Evolutionary conservation across 345 rosid genomes (phyloP), one percentile per base, ranked within the genome.

Genomic region (Populus simonii): DNA sequence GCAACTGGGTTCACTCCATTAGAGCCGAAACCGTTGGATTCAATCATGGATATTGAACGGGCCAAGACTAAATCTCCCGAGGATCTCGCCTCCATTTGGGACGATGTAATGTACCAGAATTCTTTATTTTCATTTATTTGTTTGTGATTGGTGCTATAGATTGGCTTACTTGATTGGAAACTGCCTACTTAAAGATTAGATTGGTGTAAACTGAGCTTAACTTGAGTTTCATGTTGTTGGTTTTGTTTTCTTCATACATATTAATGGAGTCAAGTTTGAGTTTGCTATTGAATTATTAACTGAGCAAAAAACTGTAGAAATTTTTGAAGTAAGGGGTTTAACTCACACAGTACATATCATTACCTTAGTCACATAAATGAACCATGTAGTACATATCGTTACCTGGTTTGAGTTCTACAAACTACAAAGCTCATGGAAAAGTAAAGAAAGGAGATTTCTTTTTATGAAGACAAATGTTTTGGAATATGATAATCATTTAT

Each of bases 41-140:
- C 98, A 43, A 90, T 93, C 77, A 87, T 96, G 91, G 99, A 93
- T 86, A 73, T 92, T 27, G 89, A 81, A 69, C 87, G 94, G 82
- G 92, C 93, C 38, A 90, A 88, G 85, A 73, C 71, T 16, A 84
- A 89, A 68, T 90, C 97, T 1, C 76, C 97, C 1, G 93, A 92
- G 80, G 98, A 90, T 55, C 97, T 96, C 74, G 88, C 92, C 77
- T 89, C 97, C 2, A 82, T 86, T 75, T 93, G 98, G 98, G 96
- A 93, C 67, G 97, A 93, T 83, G 99, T 91, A 90, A 25, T 66
- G 35, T 53, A 62, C 45, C 45, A 20, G 6, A 6, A 36, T 17
- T 7, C 9, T 41, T 67, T 33, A 8, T 41, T 66, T 53, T 31
- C 16, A 13, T 62, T 35, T 22, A n/a, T 67, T 29, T 38, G 16